Percentiles rank a stretch among this genome's conserved stretches.
Conservation (phyloP, 1,284 basidiomycete genomes). For the Ceratobasidium theobromae region DNA sequence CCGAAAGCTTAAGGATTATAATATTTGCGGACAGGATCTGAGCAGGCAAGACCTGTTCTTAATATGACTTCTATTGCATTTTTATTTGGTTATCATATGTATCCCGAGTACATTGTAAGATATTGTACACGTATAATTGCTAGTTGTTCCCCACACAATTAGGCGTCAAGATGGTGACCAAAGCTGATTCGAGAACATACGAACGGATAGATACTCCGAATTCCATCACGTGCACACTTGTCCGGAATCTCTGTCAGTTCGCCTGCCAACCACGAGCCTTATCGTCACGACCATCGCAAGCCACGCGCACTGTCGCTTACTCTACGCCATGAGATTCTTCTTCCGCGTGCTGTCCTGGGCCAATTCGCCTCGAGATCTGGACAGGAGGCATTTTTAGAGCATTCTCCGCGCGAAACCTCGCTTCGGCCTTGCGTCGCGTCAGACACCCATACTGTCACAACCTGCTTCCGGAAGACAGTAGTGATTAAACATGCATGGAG, state of each 20-base stretch:
- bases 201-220: not conserved
- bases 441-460: slow-evolving; percentile 6
- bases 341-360: slow-evolving; percentile 6
- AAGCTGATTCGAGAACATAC: not conserved
- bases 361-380: slow-evolving; percentile 1
- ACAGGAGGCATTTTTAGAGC: slow-evolving; percentile 8
- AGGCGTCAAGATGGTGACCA: too few relatives aligned
- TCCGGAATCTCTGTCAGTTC: not conserved
- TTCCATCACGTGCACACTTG: not conserved
- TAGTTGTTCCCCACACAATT: not conserved
- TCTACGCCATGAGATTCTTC: not conserved
- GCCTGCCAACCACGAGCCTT: slow-evolving; percentile 10
- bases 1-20: too few relatives aligned
- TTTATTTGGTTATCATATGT: not conserved
- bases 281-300: not conserved
- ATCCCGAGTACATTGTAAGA: not conserved
- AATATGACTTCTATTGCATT: not conserved
- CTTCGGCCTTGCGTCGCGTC: slow-evolving; percentile 29
- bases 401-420: slow-evolving; percentile 12
- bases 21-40: not conserved
- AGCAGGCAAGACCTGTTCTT: not conserved
- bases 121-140: not conserved
- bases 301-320: slow-evolving; percentile 15
- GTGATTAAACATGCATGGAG: too few relatives aligned
- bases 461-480: slow-evolving; percentile 11